Percentiles rank a stretch among this genome's conserved stretches.
These are phyloP conservation scores for Euphrasia confusa DNA, from an alignment of 257 asterid species.

Conservation along the genomic window DNA sequence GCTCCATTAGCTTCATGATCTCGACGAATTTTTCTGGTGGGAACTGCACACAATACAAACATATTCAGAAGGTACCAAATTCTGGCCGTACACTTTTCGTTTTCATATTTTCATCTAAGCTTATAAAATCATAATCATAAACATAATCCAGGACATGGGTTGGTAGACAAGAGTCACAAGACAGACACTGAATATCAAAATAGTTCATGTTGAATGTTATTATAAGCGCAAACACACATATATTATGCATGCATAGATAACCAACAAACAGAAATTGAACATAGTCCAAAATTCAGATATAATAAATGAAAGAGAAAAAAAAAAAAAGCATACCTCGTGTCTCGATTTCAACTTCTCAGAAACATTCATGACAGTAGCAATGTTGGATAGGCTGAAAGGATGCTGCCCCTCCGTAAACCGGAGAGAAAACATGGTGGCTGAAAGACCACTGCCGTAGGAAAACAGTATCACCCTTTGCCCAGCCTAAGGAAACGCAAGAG, in stretches of 20 bases:
- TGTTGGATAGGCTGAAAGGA: constrained; percentile 87
- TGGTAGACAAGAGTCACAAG: too few species aligned
- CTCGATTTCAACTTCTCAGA: constrained; percentile 73
- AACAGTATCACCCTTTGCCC: constrained; percentile 88
- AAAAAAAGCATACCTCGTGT: constrained; percentile 59
- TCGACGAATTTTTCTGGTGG: constrained; percentile 84
- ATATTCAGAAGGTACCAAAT: not conserved
- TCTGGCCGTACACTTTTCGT: not conserved
- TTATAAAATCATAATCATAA: not conserved
- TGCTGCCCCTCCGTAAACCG: constrained; percentile 63
- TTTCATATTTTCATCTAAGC: too few species aligned
- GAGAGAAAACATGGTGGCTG: constrained; percentile 89
- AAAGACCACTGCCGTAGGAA: constrained; percentile 89
- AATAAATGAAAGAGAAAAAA: not conserved
- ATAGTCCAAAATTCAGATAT: not conserved
- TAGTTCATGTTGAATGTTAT: too few species aligned
- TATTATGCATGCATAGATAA: too few species aligned
- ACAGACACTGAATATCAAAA: too few species aligned
- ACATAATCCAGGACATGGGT: too few species aligned
- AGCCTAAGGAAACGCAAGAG: constrained; percentile 36
- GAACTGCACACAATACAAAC: constrained; percentile 36
- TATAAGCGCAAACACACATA: too few species aligned
- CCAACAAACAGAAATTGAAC: too few species aligned
- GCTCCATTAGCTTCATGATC: constrained; percentile 88
- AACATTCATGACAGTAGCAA: constrained; percentile 67